phyloP scores from a whole-genome alignment of 176 grass and related monocot genomes.

The Eleusine indica region DNA sequence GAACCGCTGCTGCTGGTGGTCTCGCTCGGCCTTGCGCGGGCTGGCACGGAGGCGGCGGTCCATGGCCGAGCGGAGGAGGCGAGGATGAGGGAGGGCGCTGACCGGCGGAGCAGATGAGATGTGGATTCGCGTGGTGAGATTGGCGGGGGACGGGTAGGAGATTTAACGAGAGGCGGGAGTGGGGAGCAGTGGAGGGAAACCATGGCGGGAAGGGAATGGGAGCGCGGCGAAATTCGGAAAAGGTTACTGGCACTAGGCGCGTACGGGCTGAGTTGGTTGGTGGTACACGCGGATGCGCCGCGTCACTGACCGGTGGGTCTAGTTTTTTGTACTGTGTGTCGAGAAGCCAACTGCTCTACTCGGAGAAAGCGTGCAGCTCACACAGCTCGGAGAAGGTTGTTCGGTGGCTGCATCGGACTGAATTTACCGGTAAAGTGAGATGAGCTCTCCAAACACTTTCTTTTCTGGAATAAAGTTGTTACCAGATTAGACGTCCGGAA shows the following conservation, averaged over 20 bases:
- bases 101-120: not conserved
- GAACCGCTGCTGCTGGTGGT: constrained; percentile 47
- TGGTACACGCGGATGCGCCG: not conserved
- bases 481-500: not conserved
- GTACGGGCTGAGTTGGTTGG: not conserved
- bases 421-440: not conserved
- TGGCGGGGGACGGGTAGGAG: constrained; percentile 24
- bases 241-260: not conserved
- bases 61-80: constrained; percentile 33
- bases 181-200: constrained; percentile 47
- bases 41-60: constrained; percentile 40
- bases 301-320: constrained; percentile 13
- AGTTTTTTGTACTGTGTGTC: not conserved
- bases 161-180: constrained; percentile 13
- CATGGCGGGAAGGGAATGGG: constrained; percentile 39
- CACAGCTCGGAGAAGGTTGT: not conserved
- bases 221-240: constrained; percentile 42
- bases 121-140: constrained; percentile 33
- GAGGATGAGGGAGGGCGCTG: not conserved
- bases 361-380: not conserved
- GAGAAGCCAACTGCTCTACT: not conserved
- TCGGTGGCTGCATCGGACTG: not conserved
- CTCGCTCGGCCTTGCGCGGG: constrained; percentile 29
- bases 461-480: not conserved
- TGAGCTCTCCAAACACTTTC: not conserved